Percentiles rank a stretch among this genome's conserved stretches.
These are phyloP conservation scores for Talaromyces amestolkiae DNA, from an alignment of 2,329 filamentous ascomycete species.

Conservation along the genomic window DNA sequence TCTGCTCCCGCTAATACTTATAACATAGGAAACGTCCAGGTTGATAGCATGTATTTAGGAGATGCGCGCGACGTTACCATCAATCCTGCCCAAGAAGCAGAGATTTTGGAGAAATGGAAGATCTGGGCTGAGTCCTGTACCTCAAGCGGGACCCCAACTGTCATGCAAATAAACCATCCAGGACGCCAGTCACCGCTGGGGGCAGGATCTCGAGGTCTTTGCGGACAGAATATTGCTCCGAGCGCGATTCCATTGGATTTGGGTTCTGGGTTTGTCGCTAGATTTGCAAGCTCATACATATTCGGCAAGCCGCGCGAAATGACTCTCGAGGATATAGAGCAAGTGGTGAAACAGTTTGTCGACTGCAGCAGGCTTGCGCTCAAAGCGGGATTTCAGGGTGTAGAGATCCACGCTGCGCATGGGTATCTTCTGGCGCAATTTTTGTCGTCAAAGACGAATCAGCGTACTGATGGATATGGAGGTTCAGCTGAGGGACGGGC, in stretches of 20 bases:
- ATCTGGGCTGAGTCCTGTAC: constrained; percentile 34
- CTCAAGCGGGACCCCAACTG: constrained; percentile 39
- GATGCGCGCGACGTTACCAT: constrained; percentile 30
- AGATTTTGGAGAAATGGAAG: constrained; percentile 27
- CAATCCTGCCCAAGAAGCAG: neutral
- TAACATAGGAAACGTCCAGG: constrained; percentile 40
- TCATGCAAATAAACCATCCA: constrained; percentile 48
- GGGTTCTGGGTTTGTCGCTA: constrained; percentile 38
- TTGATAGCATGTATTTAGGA: constrained; percentile 45
- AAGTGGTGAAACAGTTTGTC: neutral
- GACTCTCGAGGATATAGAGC: constrained; percentile 53
- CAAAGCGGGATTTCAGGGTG: neutral
- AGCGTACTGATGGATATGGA: neutral
- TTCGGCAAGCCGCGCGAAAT: constrained; percentile 58
- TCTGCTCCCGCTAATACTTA: neutral
- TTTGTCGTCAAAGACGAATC: neutral
- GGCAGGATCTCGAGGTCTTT: constrained; percentile 36
- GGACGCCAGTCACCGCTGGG: constrained; percentile 44
- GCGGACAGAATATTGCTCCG: constrained; percentile 36
- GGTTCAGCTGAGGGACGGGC: neutral
- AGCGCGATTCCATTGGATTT: constrained; percentile 41
- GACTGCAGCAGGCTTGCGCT: neutral
- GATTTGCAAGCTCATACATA: constrained; percentile 26
- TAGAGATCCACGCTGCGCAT: neutral
- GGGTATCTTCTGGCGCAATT: neutral